phyloP scores from a whole-genome alignment of 2,329 filamentous ascomycete species.

The Pseudocercospora vitis region DNA sequence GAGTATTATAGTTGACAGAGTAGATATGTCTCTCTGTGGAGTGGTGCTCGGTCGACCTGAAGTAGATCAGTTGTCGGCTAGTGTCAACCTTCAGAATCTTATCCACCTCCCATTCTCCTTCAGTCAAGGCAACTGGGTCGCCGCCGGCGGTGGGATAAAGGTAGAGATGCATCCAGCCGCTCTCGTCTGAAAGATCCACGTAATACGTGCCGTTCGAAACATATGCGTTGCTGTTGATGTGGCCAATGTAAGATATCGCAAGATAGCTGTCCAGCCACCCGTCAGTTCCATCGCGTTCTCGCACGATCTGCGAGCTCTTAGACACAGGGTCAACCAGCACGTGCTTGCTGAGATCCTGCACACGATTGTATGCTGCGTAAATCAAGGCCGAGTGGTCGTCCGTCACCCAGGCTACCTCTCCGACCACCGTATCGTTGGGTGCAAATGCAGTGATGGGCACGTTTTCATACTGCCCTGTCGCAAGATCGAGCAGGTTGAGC shows the following conservation, averaged over 20 bases:
- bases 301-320: conserved; percentile 49
- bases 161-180: conserved; percentile 66
- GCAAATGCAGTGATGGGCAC: conserved; percentile 60
- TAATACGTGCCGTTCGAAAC: conserved; percentile 53
- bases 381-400: conserved; percentile 60
- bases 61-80: conserved; percentile 60
- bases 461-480: conserved; percentile 46
- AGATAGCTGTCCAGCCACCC: conserved; percentile 64
- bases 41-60: conserved; percentile 63
- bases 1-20: conserved; percentile 60
- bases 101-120: conserved; percentile 66
- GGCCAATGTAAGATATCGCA: conserved; percentile 57
- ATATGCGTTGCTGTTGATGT: conserved; percentile 30
- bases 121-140: conserved; percentile 49
- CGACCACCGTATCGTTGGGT: conserved; percentile 62
- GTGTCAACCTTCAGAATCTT: conserved; percentile 61
- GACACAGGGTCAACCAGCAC: conserved; percentile 58
- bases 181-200: conserved; percentile 65
- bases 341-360: conserved; percentile 65
- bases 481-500: conserved; percentile 59
- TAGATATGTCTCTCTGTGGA: conserved; percentile 68
- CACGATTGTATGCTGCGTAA: conserved; percentile 67
- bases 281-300: conserved; percentile 58
- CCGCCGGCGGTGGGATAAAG: conserved; percentile 58
- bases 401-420: conserved; percentile 68